These are phyloP conservation scores for Leucogyrophana mollusca DNA, from an alignment of 768 basidiomycete species.

Conservation along the genomic window DNA sequence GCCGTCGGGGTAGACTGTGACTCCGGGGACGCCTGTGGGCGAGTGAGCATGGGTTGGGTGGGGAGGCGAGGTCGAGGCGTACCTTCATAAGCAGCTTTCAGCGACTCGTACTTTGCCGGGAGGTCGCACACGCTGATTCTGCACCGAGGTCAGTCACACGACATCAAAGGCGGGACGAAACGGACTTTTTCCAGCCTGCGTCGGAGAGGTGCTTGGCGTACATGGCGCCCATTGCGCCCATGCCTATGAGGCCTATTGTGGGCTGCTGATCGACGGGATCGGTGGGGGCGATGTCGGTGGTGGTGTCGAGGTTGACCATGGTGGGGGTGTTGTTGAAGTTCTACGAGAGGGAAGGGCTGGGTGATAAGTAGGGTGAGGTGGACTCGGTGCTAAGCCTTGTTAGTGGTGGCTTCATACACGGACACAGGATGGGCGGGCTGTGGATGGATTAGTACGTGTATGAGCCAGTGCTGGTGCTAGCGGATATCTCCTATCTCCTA, in stretches of 20 bases:
- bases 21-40: slow-evolving; percentile 51
- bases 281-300: slow-evolving; percentile 26
- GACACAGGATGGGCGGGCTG: background rate
- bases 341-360: no score
- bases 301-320: no score
- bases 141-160: background rate
- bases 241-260: slow-evolving; percentile 88
- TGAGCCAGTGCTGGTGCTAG: background rate
- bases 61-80: background rate
- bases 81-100: slow-evolving; percentile 66
- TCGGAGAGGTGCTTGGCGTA: slow-evolving; percentile 76
- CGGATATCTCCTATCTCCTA: no score
- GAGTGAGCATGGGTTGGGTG: slow-evolving; percentile 3
- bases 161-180: slow-evolving; percentile 7
- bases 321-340: no score
- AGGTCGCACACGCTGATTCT: slow-evolving; percentile 92
- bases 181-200: slow-evolving; percentile 86
- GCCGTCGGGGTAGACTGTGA: slow-evolving; percentile 74
- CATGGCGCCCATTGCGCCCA: slow-evolving; percentile 98
- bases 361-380: background rate
- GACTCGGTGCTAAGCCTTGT: slow-evolving; percentile 2
- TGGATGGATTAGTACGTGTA: slow-evolving; percentile 2
- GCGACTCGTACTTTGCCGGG: slow-evolving; percentile 65
- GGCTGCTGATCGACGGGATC: slow-evolving; percentile 56
- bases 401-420: slow-evolving; percentile 2